These are phyloP conservation scores for Tulasnella sp. DNA, from an alignment of 768 basidiomycete species.

Conservation along the genomic window DNA sequence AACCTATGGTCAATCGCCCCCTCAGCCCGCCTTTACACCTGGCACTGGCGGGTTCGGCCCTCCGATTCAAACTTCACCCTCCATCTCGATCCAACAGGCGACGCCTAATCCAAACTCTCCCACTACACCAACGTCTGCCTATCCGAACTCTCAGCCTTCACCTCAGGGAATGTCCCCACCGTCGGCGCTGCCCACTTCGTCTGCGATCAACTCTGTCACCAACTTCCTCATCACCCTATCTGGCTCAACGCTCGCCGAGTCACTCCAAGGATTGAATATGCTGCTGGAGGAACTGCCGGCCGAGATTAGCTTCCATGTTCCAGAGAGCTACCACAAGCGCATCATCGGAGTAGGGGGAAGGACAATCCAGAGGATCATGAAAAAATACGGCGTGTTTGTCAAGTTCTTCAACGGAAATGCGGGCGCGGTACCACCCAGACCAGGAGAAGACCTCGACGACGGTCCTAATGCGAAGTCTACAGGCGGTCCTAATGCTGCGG, in stretches of 20 bases:
- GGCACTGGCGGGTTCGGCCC: background rate
- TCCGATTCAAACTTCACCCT: background rate
- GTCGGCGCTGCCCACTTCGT: background rate
- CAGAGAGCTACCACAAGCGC: conserved; percentile 96
- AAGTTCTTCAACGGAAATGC: conserved; percentile 76
- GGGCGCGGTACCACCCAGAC: conserved; percentile 36
- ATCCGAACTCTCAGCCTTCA: conserved; percentile 60
- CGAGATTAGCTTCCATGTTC: conserved; percentile 97
- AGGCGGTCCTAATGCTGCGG: background rate
- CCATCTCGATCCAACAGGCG: conserved; percentile 17
- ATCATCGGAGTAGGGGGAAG: conserved; percentile 98
- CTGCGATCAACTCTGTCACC: conserved; percentile 17
- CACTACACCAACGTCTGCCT: conserved; percentile 89
- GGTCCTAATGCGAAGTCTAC: background rate
- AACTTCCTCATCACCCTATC: conserved; percentile 27
- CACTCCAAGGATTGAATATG: conserved; percentile 81
- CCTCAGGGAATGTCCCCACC: conserved; percentile 47
- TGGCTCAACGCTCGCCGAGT: conserved; percentile 35
- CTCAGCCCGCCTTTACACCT: conserved; percentile 23
- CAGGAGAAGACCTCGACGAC: conserved; percentile 80
- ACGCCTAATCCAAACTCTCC: conserved; percentile 37
- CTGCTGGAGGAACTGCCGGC: conserved; percentile 97
- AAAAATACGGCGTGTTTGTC: conserved; percentile 98
- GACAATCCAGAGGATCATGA: conserved; percentile 99
- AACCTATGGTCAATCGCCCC: background rate